Conservation (phyloP, 2,329 filamentous ascomycete species). For the Penicillium sp. region DNA sequence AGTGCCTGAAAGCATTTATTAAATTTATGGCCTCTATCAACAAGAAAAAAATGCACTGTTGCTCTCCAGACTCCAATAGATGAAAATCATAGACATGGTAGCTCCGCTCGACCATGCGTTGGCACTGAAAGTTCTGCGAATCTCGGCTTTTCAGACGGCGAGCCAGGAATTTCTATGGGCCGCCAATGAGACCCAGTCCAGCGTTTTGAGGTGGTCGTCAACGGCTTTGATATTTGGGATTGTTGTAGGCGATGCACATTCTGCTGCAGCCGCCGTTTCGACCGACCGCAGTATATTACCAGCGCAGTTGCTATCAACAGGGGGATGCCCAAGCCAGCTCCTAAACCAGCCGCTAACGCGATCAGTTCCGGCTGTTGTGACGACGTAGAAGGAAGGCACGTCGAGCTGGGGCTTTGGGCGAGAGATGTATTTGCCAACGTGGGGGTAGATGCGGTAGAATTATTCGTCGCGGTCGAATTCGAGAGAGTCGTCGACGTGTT, state of each 20-base stretch:
- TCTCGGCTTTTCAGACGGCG: too few relatives aligned
- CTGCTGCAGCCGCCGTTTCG: background rate
- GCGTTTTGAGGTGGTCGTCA: background rate
- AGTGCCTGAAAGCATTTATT: too few relatives aligned
- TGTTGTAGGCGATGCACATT: background rate
- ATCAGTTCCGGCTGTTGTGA: background rate
- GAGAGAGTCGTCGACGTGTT: background rate
- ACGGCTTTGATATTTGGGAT: background rate
- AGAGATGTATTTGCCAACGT: background rate
- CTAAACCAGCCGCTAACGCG: background rate
- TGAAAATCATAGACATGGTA: too few relatives aligned
- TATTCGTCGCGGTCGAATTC: background rate
- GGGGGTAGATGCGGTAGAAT: too few relatives aligned
- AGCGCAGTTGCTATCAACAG: background rate
- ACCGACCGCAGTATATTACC: background rate
- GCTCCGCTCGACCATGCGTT: too few relatives aligned
- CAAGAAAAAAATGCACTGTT: too few relatives aligned
- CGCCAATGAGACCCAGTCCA: background rate
- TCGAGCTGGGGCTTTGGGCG: background rate
- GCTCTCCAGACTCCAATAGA: too few relatives aligned
- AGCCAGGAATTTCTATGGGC: background rate
- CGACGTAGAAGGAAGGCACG: background rate
- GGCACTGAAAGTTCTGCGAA: too few relatives aligned
- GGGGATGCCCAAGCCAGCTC: background rate
- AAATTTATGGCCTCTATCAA: too few relatives aligned